These are phyloP conservation scores for Cucurbita moschata DNA, from an alignment of 306 rosid genomes.

Conservation along the genomic window DNA sequence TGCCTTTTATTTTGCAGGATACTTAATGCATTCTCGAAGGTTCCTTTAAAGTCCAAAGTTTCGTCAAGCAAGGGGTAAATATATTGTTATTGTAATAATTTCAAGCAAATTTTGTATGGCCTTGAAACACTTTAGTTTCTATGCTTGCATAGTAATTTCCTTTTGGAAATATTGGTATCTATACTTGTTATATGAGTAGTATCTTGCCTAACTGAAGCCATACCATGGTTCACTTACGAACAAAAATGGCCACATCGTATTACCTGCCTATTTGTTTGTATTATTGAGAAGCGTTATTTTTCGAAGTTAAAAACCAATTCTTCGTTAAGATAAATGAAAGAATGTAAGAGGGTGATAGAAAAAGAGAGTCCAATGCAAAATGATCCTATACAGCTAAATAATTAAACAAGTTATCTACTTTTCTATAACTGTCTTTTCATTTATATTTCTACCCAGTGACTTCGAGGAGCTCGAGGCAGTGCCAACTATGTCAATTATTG, in stretches of 20 bases:
- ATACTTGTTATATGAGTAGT: background rate
- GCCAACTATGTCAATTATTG: constrained; percentile 34
- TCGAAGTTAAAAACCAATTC: background rate
- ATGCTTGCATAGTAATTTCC: background rate
- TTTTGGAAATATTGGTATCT: background rate
- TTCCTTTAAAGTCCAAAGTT: constrained; percentile 43
- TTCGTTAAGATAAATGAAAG: background rate
- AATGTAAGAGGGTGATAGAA: background rate
- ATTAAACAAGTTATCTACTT: background rate
- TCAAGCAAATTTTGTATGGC: background rate
- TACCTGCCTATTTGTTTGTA: background rate
- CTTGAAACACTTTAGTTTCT: background rate
- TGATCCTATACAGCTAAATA: background rate
- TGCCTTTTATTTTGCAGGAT: constrained; percentile 41
- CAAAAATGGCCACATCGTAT: background rate
- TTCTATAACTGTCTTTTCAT: constrained; percentile 1
- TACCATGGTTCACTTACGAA: too few relatives aligned
- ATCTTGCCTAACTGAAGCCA: background rate
- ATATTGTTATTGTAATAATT: background rate
- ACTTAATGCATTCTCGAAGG: constrained; percentile 60
- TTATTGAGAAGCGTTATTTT: background rate
- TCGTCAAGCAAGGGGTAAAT: constrained; percentile 49
- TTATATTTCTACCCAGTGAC: constrained; percentile 31
- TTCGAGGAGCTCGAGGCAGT: constrained; percentile 63
- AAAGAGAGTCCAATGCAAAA: background rate